Evolutionary conservation across 371 early-diverging fungal genomes (phyloP).

Genomic region (Chytridiales sp.): DNA sequence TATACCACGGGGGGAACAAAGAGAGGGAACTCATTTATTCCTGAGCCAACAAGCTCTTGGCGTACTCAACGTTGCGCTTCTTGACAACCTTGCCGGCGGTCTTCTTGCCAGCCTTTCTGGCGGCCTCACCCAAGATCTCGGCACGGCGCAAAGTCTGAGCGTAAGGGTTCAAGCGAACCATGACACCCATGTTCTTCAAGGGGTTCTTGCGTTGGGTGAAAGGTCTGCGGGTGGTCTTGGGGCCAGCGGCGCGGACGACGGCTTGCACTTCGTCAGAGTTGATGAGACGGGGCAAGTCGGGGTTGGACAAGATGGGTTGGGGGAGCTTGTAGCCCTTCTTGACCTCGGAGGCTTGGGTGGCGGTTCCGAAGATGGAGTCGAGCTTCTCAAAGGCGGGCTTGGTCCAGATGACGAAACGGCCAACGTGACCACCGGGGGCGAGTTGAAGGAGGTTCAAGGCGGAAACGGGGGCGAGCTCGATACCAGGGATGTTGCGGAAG

Average conservation of each 20-base stretch:
- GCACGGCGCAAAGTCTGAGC: slow-evolving; percentile 84
- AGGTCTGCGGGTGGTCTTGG: slow-evolving; percentile 80
- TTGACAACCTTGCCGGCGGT: slow-evolving; percentile 32
- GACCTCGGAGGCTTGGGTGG: slow-evolving; percentile 73
- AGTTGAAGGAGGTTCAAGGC: slow-evolving; percentile 97
- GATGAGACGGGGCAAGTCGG: slow-evolving; percentile 95
- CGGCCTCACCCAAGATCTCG: slow-evolving; percentile 65
- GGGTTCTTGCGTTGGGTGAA: slow-evolving; percentile 98
- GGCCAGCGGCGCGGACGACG: slow-evolving; percentile 85
- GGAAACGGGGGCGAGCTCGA: slow-evolving; percentile 91
- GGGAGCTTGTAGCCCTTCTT: slow-evolving; percentile 96
- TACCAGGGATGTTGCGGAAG: slow-evolving; percentile 99
- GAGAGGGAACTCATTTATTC: too few species aligned
- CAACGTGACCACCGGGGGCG: slow-evolving; percentile 99
- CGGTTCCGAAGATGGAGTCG: slow-evolving; percentile 93
- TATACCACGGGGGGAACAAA: too few species aligned
- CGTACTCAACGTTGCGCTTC: slow-evolving; percentile 31
- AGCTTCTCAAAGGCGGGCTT: slow-evolving; percentile 94
- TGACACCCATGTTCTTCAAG: slow-evolving; percentile 85
- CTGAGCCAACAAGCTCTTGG: slow-evolving; percentile 26
- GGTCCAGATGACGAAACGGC: slow-evolving; percentile 99
- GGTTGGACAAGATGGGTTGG: slow-evolving; percentile 83
- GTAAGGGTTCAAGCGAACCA: slow-evolving; percentile 96
- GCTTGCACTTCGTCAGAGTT: slow-evolving; percentile 98
- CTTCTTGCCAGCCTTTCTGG: slow-evolving; percentile 27